Evolutionary conservation across 1,284 basidiomycete genomes (phyloP), one percentile per base, ranked within the genome.

Genomic region (Fomitopsis pinicola): DNA sequence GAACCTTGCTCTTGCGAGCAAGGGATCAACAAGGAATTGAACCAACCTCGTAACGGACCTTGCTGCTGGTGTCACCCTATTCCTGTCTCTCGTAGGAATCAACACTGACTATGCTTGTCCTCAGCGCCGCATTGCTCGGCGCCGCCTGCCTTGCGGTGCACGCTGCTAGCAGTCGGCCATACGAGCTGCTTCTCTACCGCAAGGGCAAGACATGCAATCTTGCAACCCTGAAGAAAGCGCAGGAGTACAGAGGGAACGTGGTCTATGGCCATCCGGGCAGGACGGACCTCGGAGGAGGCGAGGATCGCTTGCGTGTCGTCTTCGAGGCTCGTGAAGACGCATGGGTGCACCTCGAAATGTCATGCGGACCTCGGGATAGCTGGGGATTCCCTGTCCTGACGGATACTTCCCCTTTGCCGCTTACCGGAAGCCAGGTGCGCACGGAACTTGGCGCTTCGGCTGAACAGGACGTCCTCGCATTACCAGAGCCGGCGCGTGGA

Each of bases 101-200:
- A 33, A 33, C 30, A 33, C 30, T 33, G 38, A 15, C 14, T 8
- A 40, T 40, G 38, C 38, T 8, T 15, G 3, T 10, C 12, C 14
- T 40, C 38, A 30, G 14, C 30, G 12, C 26, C 45, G 22, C 28
- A 8, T 3, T 50, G 15, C 26, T 50, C 9, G 4, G 15, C 15
- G 48, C 28, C 17, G 22, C 28, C 14, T 15, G 28, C 33, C 55
- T 57, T 5, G 15, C 26, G 7, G 42, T 10, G 42, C 42, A 26
- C 10, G 55, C 15, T 30, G 1, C 10, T 19, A 33, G 28, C 5
- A 22, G 35, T 22, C 61, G 60, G 26, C 64, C 68, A 5, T 63
- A 62, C 48, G 71, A 73, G 50, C 66, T 73, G 7, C 44, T 66
- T 42, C 55, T 71, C 1, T 59, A 70, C 55, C 66, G 68, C 8